A percentile compares a stretch with the other conserved stretches of the same genome.
These are phyloP conservation scores for Annulohypoxylon maeteangense DNA, from an alignment of 495 filamentous ascomycete species.

Conservation along the genomic window DNA sequence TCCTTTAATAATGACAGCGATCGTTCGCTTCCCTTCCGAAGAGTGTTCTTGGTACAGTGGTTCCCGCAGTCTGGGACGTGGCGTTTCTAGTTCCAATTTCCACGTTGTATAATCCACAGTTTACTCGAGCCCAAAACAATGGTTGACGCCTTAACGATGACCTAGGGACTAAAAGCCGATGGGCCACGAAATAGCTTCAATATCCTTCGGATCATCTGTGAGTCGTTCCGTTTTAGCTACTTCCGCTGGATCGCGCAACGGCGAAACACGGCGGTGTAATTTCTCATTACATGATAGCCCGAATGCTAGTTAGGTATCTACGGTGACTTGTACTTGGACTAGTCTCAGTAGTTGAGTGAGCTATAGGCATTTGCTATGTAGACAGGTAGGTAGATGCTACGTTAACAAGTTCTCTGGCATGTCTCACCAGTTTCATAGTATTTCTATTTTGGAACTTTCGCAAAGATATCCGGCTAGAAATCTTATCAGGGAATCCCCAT, in stretches of 20 bases:
- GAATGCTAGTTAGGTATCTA: neutral
- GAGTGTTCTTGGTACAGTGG: neutral
- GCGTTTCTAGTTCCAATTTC: constrained; percentile 3
- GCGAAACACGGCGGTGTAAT: neutral
- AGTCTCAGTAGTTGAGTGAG: neutral
- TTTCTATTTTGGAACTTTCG: constrained; percentile 8
- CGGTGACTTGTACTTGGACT: neutral
- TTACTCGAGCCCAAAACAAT: constrained; percentile 2
- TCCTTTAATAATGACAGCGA: neutral
- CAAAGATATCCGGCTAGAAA: constrained; percentile 23
- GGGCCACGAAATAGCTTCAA: neutral
- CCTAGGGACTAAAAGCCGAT: neutral
- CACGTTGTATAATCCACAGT: constrained; percentile 1
- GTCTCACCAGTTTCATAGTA: constrained; percentile 25
- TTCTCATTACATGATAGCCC: neutral
- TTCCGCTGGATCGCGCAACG: neutral
- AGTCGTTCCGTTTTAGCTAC: neutral
- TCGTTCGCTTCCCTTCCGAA: neutral
- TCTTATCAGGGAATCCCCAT: constrained; percentile 35
- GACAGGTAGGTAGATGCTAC: neutral
- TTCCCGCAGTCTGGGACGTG: constrained; percentile 2
- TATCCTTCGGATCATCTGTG: neutral
- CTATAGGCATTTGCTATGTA: neutral
- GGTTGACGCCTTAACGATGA: neutral
- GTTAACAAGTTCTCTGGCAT: neutral